Evolutionary conservation across 305 asterid genomes (phyloP), one percentile per base, ranked within the genome.

Genomic region (Fraxinus albicans): DNA sequence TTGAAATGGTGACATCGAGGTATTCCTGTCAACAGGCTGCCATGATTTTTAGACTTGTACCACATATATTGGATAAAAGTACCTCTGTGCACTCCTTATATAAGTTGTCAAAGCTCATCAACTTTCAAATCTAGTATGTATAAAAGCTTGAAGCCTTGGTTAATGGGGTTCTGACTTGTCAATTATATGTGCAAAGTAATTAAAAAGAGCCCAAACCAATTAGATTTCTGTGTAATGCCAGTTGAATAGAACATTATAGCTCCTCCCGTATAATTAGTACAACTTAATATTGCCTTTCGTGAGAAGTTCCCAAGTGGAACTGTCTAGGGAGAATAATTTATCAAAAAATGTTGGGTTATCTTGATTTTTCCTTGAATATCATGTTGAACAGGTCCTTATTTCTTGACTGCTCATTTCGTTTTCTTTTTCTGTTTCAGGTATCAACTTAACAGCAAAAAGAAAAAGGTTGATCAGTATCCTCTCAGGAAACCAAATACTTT

Each of bases 1-100:
- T 96, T 76, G 98, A 96, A 83, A 73, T 80, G 84, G 90, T 93
- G 82, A 79, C 96, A 44, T 60, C 85, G 84, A 96, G 98, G 99
- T 96, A 95, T 82, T 76, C 78, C 78, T 76, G 73, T 75, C 81
- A 38, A 80, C 84, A 79, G 40, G 47, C 35, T 60, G 42, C 79
- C 82, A 35, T 63, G 58, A 53, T n/a, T 40, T 67, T 69, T 42
- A 65, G 38, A 27, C 23, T 42, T 12, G 5, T 44, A 2, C 34
- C n/a, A 13, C 44, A 67, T 82, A 75, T 12, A 40, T 69, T 63
- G 35, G 34, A 53, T 53, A 17, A 53, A 53, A 25, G 25, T 38
- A 15, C 34, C 31, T n/a, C 9, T 2, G 23, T 40, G 87, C 15
- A 33, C 38, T 53, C 69, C 29, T 58, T 23, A 21, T 3, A 42